A percentile compares a stretch with the other conserved stretches of the same genome.
Evolutionary conservation across 2,329 filamentous ascomycete species (phyloP).

Genomic region (Colletotrichum tropicicola): DNA sequence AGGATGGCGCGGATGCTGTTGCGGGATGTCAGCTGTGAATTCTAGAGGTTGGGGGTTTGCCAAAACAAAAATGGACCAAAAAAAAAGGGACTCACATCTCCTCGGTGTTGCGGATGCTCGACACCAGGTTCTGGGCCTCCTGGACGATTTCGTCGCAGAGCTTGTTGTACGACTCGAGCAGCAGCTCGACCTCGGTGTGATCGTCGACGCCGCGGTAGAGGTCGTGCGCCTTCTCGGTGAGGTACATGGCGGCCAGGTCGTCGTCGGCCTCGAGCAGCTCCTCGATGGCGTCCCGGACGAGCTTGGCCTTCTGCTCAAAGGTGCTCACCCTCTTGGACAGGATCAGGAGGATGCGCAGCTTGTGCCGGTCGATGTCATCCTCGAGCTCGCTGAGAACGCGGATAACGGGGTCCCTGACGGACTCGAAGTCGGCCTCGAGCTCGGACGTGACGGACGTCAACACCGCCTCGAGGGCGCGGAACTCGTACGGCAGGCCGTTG

Average conservation of each 20-base stretch:
- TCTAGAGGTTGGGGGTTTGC: no score
- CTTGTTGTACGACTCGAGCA: conserved; percentile 97
- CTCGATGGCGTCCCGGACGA: conserved; percentile 94
- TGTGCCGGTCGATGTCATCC: conserved; percentile 95
- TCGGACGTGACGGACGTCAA: conserved; percentile 92
- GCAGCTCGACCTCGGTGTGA: conserved; percentile 96
- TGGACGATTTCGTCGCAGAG: conserved; percentile 98
- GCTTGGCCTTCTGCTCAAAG: conserved; percentile 95
- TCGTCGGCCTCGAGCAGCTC: conserved; percentile 96
- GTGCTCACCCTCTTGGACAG: conserved; percentile 95
- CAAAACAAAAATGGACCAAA: background rate
- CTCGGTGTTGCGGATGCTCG: conserved; percentile 95
- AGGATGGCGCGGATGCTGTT: conserved; percentile 91
- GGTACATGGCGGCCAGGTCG: conserved; percentile 92
- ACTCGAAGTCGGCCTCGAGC: conserved; percentile 93
- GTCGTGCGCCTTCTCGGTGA: conserved; percentile 86
- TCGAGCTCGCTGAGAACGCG: conserved; percentile 89
- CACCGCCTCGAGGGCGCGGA: conserved; percentile 93
- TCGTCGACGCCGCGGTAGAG: conserved; percentile 80
- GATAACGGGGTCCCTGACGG: conserved; percentile 91
- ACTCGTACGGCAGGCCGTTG: conserved; percentile 87
- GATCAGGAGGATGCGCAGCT: conserved; percentile 88
- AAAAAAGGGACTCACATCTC: conserved; percentile 77
- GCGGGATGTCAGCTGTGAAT: conserved; percentile 37
- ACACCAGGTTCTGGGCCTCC: conserved; percentile 90